These are phyloP conservation scores for Gynandropsis gynandra DNA, from an alignment of 345 rosid species.

Conservation along the genomic window DNA sequence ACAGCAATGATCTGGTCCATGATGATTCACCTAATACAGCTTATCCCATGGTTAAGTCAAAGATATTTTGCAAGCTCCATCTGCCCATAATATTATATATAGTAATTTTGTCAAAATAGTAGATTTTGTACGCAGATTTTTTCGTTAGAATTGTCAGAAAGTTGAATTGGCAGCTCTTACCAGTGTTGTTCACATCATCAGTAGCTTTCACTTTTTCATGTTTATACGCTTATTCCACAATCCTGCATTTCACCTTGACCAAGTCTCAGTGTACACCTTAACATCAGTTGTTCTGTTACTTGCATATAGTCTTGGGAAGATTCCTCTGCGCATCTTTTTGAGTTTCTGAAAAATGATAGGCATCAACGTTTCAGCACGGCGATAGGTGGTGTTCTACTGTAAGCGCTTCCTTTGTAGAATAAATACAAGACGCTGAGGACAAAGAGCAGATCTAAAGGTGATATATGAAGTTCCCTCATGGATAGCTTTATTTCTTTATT, in stretches of 20 bases:
- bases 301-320: neutral
- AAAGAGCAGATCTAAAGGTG: constrained; percentile 32
- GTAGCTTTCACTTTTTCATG: neutral
- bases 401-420: constrained; percentile 22
- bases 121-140: constrained; percentile 17
- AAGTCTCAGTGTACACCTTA: constrained; percentile 11
- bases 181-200: constrained; percentile 18
- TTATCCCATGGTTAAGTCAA: constrained; percentile 19
- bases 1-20: constrained; percentile 14
- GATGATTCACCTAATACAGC: constrained; percentile 22
- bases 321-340: neutral
- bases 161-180: constrained; percentile 12
- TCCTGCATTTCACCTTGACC: constrained; percentile 15
- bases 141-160: neutral
- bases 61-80: constrained; percentile 17
- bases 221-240: neutral
- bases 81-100: constrained; percentile 24
- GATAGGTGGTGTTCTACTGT: constrained; percentile 16
- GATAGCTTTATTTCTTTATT: constrained; percentile 26
- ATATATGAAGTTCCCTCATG: constrained; percentile 24
- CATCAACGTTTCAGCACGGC: constrained; percentile 10
- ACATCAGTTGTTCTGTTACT: constrained; percentile 18
- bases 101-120: constrained; percentile 19
- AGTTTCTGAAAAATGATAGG: constrained; percentile 16
- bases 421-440: constrained; percentile 25